Evolutionary conservation across 768 basidiomycete genomes (phyloP), one percentile per base, ranked within the genome.

Genomic region (Boletus patriciae): DNA sequence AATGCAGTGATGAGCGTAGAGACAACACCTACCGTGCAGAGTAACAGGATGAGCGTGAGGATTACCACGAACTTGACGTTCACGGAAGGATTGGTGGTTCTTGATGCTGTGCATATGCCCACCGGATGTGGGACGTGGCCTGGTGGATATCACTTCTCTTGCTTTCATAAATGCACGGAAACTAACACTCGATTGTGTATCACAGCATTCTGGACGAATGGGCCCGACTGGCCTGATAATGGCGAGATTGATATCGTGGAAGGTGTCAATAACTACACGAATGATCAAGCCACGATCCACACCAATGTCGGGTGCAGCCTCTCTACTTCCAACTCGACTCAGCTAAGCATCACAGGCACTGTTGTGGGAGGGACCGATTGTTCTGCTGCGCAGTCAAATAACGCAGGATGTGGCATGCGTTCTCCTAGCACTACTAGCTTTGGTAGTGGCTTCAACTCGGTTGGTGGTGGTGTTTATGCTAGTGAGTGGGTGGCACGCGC

Each of bases 41-140:
- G 70, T 40, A 87, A 80, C 52, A 83, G 94, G 57, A 80, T 84
- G 70, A 87, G 88, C 61, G 80, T 96, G 38, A 86, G 94, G 60
- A 88, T 98, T 62, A 85, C 83, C 46, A 84, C 87, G 0, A 68
- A 84, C 29, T 70, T 75, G 50, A 71, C 75, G 3, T 88, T 83
- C 65, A 88, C 81, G 34, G 83, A 83, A 9, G 86, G 81, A 37
- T 77, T 97, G 36, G 78, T 94, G 59, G 77, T 94, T 45, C 80
- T 94, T 79, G 92, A 95, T 72, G 82, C 91, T 25, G 78, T 85
- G 25, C 93, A 96, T 69, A 92, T 94, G 87, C 93, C 93, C 9
- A 85, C 86, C 0, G 94, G 93, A 15, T 95, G 93, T 71, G 93
- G 86, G 37, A 86, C 86, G 25, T 94, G 92, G 92, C 91, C 90